Percentiles rank a stretch among this genome's conserved stretches.
Evolutionary conservation across 371 early-diverging fungal genomes (phyloP).

Genomic region (Actinomortierella ambigua): DNA sequence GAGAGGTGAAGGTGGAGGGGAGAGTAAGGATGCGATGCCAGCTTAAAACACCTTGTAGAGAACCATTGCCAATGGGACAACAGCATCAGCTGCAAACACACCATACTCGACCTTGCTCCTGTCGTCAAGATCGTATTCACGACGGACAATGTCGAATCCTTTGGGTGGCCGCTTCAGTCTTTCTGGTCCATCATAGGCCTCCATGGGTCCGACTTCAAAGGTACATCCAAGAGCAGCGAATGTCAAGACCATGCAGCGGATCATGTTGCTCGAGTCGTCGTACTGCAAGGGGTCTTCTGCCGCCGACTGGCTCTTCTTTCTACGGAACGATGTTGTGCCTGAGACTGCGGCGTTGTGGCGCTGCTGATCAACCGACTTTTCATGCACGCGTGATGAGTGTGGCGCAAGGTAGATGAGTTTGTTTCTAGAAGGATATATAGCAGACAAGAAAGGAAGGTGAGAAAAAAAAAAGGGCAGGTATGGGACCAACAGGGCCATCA

Average conservation of each 20-base stretch:
- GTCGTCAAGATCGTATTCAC: conserved; percentile 11
- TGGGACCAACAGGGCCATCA: no score
- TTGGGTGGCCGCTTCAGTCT: conserved; percentile 41
- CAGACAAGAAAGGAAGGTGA: conserved; percentile 2
- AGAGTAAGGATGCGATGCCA: no score
- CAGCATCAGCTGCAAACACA: conserved; percentile 41
- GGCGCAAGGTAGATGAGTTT: conserved; percentile 31
- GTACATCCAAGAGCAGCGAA: conserved; percentile 37
- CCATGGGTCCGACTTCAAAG: no score
- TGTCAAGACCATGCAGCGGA: conserved; percentile 35
- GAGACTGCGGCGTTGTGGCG: no score
- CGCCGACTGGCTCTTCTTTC: no score
- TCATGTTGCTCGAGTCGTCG: conserved; percentile 18
- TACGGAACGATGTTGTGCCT: no score
- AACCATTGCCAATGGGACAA: conserved; percentile 42
- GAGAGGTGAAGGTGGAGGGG: no score
- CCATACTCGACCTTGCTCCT: conserved; percentile 41
- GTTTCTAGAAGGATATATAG: conserved; percentile 6
- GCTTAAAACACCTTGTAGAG: conserved; percentile 32
- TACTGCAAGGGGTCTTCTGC: no score
- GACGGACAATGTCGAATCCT: conserved; percentile 31
- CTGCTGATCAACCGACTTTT: conserved; percentile 9
- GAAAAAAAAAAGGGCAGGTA: neutral
- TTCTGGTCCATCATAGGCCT: conserved; percentile 30
- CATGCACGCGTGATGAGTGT: conserved; percentile 31